Percentiles rank a stretch among this genome's conserved stretches.
phyloP scores from a whole-genome alignment of 139 green algal genomes.

The Auxenochlorella pyrenoidosa region DNA sequence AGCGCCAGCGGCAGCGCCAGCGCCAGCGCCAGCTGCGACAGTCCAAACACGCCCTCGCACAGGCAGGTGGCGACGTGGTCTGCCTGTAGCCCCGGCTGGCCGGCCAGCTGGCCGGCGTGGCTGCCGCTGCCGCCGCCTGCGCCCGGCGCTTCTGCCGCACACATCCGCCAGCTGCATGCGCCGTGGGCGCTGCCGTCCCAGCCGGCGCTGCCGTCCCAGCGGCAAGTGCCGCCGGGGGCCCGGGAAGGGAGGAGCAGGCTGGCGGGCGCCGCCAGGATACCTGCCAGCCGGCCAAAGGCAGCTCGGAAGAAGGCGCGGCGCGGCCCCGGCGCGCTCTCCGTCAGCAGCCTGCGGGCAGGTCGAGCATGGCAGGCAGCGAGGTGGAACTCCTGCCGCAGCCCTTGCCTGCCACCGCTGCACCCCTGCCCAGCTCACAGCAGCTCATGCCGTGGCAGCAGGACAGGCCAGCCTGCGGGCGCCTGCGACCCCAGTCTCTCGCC shows the following conservation, averaged over 20 bases:
- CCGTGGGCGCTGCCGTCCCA: not conserved
- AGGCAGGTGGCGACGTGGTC: not conserved
- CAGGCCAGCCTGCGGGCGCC: too few species aligned
- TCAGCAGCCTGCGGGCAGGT: constrained; percentile 1
- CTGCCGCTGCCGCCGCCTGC: not conserved
- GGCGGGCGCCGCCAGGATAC: not conserved
- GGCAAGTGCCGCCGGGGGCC: not conserved
- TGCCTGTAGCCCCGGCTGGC: not conserved
- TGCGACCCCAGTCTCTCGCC: not conserved
- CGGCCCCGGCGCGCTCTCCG: not conserved
- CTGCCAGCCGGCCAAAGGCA: not conserved
- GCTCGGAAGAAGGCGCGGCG: not conserved
- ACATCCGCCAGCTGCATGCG: not conserved
- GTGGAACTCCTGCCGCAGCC: too few species aligned
- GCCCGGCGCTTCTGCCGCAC: not conserved
- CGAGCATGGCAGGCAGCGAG: too few species aligned
- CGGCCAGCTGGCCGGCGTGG: not conserved
- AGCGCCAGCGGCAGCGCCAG: constrained; percentile 3
- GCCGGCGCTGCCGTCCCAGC: not conserved
- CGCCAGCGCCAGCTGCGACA: constrained; percentile 11
- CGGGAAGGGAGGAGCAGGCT: not conserved
- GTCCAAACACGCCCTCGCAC: constrained; percentile 7
- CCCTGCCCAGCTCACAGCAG: too few species aligned
- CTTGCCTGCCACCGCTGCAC: too few species aligned
- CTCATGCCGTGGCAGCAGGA: too few species aligned